A percentile compares a stretch with the other conserved stretches of the same genome.
Evolutionary conservation across 2,329 filamentous ascomycete genomes (phyloP).

Genomic region (Fusarium oligoseptatum): DNA sequence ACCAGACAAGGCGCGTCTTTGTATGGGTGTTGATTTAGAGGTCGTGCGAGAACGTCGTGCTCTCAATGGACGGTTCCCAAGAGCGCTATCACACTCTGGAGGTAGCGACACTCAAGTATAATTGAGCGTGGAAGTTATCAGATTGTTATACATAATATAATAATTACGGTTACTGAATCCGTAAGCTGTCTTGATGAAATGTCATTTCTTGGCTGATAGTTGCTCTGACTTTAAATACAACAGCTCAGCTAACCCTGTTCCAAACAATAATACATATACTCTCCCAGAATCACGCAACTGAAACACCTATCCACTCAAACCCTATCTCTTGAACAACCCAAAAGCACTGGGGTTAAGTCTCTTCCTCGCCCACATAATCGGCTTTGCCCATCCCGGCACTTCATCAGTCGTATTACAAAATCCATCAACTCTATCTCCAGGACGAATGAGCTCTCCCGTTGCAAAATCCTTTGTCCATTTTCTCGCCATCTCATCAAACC

Average conservation of each 20-base stretch:
- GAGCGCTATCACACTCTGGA: no score
- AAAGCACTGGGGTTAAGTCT: not conserved
- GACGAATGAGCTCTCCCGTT: not conserved
- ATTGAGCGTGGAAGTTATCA: not conserved
- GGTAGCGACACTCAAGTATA: no score
- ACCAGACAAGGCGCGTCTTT: not conserved
- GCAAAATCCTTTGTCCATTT: not conserved
- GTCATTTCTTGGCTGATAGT: not conserved
- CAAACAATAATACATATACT: not conserved
- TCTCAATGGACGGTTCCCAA: not conserved
- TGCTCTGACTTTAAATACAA: not conserved
- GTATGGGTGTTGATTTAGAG: not conserved
- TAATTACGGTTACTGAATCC: not conserved
- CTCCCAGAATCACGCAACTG: no score
- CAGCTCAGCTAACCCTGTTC: not conserved
- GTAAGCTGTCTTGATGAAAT: not conserved
- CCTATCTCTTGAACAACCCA: not conserved
- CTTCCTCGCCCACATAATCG: not conserved
- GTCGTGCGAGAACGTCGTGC: not conserved
- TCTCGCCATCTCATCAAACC: not conserved
- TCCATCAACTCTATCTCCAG: not conserved
- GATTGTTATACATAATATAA: rapidly evolving
- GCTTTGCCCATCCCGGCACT: not conserved
- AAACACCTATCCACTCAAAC: no score
- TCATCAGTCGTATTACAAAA: not conserved